phyloP scores from a whole-genome alignment of 805 yeast genomes.

The Candida pseudoglaebosa region DNA sequence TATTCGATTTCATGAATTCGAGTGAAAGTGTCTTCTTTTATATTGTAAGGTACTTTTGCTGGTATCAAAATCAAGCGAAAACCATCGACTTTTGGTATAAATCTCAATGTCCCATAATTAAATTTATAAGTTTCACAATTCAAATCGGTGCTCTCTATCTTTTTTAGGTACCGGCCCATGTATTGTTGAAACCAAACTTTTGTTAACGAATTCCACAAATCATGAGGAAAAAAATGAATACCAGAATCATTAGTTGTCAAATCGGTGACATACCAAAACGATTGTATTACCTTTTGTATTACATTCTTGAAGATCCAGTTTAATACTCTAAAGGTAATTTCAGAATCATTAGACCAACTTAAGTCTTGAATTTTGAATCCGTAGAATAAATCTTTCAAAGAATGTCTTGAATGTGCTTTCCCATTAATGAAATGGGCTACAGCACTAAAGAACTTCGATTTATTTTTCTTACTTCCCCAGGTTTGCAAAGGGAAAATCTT shows the following conservation, averaged over 20 bases:
- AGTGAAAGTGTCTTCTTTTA: constrained; percentile 13
- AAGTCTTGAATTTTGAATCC: constrained; percentile 43
- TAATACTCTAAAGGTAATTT: constrained; percentile 32
- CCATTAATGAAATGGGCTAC: constrained; percentile 37
- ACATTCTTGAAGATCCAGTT: constrained; percentile 54
- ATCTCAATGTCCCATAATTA: constrained; percentile 39
- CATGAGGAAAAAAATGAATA: constrained; percentile 52
- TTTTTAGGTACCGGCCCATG: constrained; percentile 29
- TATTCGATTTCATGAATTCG: constrained; percentile 28
- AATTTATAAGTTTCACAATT: constrained; percentile 2
- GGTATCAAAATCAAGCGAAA: constrained; percentile 64
- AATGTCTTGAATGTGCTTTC: constrained; percentile 32
- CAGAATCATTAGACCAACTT: constrained; percentile 48
- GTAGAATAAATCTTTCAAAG: constrained; percentile 25
- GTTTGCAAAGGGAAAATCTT: constrained; percentile 47
- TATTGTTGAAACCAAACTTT: constrained; percentile 42
- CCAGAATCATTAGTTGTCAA: constrained; percentile 25
- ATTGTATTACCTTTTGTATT: constrained; percentile 43
- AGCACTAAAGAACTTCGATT: constrained; percentile 30
- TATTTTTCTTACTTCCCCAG: constrained; percentile 54
- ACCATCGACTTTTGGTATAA: constrained; percentile 58
- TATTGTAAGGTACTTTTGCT: constrained; percentile 4
- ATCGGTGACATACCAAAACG: constrained; percentile 69
- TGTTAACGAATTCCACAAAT: constrained; percentile 49
- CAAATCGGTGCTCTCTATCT: not conserved